Percentiles rank a stretch among this genome's conserved stretches.
phyloP scores from a whole-genome alignment of 345 rosid species.

The Linum lewisii region DNA sequence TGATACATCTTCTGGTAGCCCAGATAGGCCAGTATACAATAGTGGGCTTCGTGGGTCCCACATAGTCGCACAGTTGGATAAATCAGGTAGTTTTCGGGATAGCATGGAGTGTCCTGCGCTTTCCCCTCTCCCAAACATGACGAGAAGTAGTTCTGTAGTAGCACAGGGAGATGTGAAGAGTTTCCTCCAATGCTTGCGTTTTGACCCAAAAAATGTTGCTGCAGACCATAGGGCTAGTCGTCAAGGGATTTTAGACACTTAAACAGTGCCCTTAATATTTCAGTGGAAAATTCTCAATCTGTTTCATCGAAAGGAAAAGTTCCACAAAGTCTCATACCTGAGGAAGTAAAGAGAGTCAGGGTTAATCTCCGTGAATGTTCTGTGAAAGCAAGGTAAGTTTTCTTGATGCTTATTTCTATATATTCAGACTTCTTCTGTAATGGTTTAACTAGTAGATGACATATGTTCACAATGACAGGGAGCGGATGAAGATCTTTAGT shows the following conservation, averaged over 20 bases:
- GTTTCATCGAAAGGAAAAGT: conserved; percentile 52
- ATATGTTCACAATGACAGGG: conserved; percentile 44
- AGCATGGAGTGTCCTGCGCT: conserved; percentile 56
- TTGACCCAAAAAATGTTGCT: conserved; percentile 67
- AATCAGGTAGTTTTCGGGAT: conserved; percentile 85
- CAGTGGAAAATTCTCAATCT: conserved; percentile 63
- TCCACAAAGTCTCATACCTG: conserved; percentile 41
- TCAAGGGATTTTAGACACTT: conserved; percentile 61
- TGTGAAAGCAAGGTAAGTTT: conserved; percentile 72
- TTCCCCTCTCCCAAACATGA: conserved; percentile 57
- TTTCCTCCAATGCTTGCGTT: conserved; percentile 65
- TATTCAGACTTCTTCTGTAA: conserved; percentile 3
- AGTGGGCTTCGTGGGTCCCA: conserved; percentile 74
- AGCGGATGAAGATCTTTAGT: conserved; percentile 52
- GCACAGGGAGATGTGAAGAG: conserved; percentile 58
- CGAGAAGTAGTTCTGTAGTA: conserved; percentile 51
- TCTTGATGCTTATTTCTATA: conserved; percentile 14
- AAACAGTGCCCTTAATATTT: conserved; percentile 63
- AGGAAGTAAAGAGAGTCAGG: conserved; percentile 70
- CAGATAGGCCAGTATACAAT: conserved; percentile 61
- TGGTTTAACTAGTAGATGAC: conserved; percentile 24
- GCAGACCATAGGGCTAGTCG: conserved; percentile 68
- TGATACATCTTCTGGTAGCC: conserved; percentile 76
- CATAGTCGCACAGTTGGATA: conserved; percentile 61
- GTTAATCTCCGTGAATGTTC: conserved; percentile 51